Evolutionary conservation across 2,329 filamentous ascomycete species (phyloP), one percentile per base, ranked within the genome.

Genomic region (Venturia oleaginea): DNA sequence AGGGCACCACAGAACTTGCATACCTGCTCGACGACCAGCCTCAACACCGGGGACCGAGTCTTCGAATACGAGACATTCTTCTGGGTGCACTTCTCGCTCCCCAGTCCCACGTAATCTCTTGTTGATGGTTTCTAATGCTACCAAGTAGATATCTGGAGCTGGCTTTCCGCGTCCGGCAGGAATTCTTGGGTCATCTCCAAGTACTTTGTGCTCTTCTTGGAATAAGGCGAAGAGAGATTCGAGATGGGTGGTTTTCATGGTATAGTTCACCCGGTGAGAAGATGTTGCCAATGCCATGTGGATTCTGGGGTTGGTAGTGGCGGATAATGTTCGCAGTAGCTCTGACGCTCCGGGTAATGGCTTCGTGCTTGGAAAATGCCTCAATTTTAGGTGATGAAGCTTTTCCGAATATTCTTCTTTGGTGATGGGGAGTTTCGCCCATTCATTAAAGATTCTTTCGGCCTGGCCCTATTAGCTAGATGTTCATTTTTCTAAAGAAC

Each of bases 1-100:
- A 30, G 94, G 94, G 69, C 86, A 88, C 94, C 94, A 99, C 0
- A 96, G 81, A 15, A 95, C 92, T 68, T 93, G 86, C 93, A 97
- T 97, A 0, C 93, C 93, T 0, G 94, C 94, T 68, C 94, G 85
- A 63, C 94, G 81, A 4, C 92, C 94, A 2, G 91, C 86, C 77
- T 99, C 94, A 2, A 97, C 91, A 4, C 94, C 94, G 0, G 92
- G 91, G 1, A 97, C 92, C 57, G 88, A 91, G 75, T 99, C 94
- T 77, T 99, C 94, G 71, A 99, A 97, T 0, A 97, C 94, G 19
- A 99, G 81, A 73, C 94, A 97, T 76, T 97, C 93, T 69, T 90
- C 89, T 0, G 92, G 91, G 63, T 73, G 80, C 67, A 99, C 87
- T 63, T 81, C 80, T 66, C 83, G 78, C 68, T 82, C 78, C 0